Evolutionary conservation across 768 basidiomycete genomes (phyloP), one percentile per base, ranked within the genome.

Genomic region (Dendrothele bispora): DNA sequence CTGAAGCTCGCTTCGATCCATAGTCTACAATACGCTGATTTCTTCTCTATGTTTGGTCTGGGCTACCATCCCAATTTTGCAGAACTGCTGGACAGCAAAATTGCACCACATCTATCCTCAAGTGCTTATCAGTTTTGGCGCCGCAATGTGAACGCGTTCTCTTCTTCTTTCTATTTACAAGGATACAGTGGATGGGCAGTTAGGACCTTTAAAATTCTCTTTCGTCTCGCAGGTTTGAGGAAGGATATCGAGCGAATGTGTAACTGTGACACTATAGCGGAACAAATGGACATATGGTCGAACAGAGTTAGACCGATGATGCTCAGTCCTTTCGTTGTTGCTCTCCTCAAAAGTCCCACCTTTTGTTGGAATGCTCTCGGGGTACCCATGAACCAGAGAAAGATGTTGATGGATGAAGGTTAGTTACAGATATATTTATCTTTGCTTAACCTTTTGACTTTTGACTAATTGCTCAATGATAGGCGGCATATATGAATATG

Each of bases 321-420:
- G 15, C 57, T 82, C 14, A 71, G 73, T 58, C 60, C 66, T 36
- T 41, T 75, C 24, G 71, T 82, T 48, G 64, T 75, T 26, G 67
- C 21, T 14, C 62, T 78, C 49, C 67, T 77, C 51, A 56, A 69
- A 50, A 65, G 65, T 36, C 67, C 67, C 40, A 43, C 52, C 20
- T 78, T 73, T 61, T 78, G 76, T 52, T 84, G 83, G 83, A 79
- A 82, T 51, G 81, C 82, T 2, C 63, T 84, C 17, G 83, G 82
- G n/a, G 82, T 84, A 3, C 82, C 82, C 10, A 62, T 63, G 43
- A 80, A 80, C 50, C 79, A 82, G 61, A 66, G 76, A 51, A 64
- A 68, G 36, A 73, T 75, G 64, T 57, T 79, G 44, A 51, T 77
- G 20, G 47, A 67, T 5, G 70, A 73, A 15, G 41, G 41, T n/a